Evolutionary conservation across 2,329 filamentous ascomycete species (phyloP).

Genomic region (Clonostachys sp.): DNA sequence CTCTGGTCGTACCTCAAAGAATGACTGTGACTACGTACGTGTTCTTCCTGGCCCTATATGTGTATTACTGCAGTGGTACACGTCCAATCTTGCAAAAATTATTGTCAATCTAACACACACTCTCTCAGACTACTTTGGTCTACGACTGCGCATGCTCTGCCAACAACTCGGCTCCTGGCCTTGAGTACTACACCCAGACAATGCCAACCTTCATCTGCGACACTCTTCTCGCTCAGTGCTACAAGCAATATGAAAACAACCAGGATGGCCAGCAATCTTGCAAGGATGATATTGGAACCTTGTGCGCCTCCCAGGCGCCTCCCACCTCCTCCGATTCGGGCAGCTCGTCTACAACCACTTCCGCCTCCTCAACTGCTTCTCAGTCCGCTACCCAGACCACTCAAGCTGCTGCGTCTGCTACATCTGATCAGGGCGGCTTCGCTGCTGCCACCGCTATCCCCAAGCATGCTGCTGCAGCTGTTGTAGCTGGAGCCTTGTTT

Average conservation of each 20-base stretch:
- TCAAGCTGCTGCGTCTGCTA: conserved; percentile 18
- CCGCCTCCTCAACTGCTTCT: conserved; percentile 18
- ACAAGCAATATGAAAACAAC: conserved; percentile 31
- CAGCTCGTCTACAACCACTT: conserved; percentile 8
- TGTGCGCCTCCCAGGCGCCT: conserved; percentile 35
- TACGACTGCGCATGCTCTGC: conserved; percentile 43
- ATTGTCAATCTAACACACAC: not conserved
- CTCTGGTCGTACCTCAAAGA: conserved; percentile 24
- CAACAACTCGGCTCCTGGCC: conserved; percentile 43
- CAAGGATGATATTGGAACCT: conserved; percentile 36
- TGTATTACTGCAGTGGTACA: not conserved
- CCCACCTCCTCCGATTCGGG: conserved; percentile 13
- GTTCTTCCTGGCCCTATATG: not conserved
- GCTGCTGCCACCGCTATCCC: conserved; percentile 36
- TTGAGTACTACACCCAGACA: conserved; percentile 49
- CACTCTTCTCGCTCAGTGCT: conserved; percentile 43
- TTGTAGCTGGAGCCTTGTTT: conserved; percentile 33
- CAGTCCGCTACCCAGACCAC: conserved; percentile 4
- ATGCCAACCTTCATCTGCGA: conserved; percentile 49
- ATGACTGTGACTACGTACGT: conserved; percentile 43
- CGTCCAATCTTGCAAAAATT: not conserved
- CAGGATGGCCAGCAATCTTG: conserved; percentile 40
- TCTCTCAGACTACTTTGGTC: not conserved
- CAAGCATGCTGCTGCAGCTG: conserved; percentile 39
- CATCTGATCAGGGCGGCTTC: conserved; percentile 22